Evolutionary conservation across 1,284 basidiomycete species (phyloP), one percentile per base, ranked within the genome.

Genomic region (Pseudozyma flocculosa): DNA sequence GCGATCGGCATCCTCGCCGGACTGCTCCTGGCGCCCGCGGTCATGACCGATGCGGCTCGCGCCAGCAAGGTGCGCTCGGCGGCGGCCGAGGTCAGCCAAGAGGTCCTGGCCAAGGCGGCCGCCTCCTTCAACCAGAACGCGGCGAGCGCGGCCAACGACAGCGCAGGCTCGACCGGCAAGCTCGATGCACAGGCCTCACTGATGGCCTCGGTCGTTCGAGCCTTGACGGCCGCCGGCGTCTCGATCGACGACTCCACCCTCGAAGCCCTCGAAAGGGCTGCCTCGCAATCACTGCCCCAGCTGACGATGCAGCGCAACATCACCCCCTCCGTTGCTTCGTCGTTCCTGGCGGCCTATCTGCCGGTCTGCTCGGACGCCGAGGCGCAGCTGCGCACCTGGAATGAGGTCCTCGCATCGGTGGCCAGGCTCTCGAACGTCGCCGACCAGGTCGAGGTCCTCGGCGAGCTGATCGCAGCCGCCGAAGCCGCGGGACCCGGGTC

Each of bases 381-480:
- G 4, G 26, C 47, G 1, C 52, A 60, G 13, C 45, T 45, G 14
- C 48, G 43, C 11, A 59, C 63, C 48, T 67, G 64, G 64, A 55
- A 50, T 11, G 50, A 59, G 24, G 55, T 56, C 15, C 37, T 67
- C 14, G 50, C 48, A 7, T 67, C 64, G 3, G 56, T 67, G 7
- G 50, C 52, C n/a, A 30, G 26, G 11, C 53, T 60, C 4, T 17
- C 38, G 32, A 48, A 47, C 30, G 34, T 60, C 10, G 40, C 44
- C 17, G 62, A 61, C 21, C 62, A 54, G n/a, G 55, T 50, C 14
- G 55, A 66, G 26, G 59, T 57, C 2, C 49, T 70, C 24, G 41
- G 50, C 11, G 64, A 57, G 36, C 54, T 70, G 3, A 30, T 69
- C 10, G 45, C 30, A 2, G 58, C 67, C 4, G 53, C 60, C 2